Base-by-base conservation (phyloP, 2,329 filamentous ascomycete species). In the Botryosphaeria dothidea region DNA sequence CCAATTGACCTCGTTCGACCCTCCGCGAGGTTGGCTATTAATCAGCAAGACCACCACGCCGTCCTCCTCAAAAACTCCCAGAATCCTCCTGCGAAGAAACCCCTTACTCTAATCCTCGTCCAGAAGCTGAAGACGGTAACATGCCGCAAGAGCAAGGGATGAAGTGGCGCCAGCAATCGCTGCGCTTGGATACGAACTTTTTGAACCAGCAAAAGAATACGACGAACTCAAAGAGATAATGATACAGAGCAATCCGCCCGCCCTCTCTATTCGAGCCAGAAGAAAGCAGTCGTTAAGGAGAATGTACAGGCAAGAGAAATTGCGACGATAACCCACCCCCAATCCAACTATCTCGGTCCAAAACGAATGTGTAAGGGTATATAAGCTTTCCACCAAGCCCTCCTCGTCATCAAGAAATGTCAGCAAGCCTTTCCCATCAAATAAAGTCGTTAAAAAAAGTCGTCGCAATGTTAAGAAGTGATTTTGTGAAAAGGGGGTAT, bases 311-410 rank as follows among this genome's bases (percentile, higher is more conserved):
- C 17, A n/a, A 41, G 15, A 17, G 38, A 41, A 34, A 41, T 41
- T n/a, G 38, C 38, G 38, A 41, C 38, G 38, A 41, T 34, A 7
- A 41, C 9, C 9, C 9, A 4, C 15, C 38, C 38, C 38, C 11
- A 41, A n/a, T 41, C 38, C 38, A 4, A 17, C 6, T 41, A 17
- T 41, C 38, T n/a, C 38, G 17, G 38, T 13, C 38, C 4, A 36
- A 21, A 58, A 45, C 54, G 54, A 58, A 58, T 43, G 54, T 58
- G 34, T 41, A 52, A 34, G 34, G 54, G 34, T 43, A 45, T 27
- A 43, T 27, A n/a, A 48, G 13, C 23, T 27, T 41, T 21, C 49
- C 52, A 25, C 27, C 51, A 56, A 56, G n/a, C 23, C 54, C 54
- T 34, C 54, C 54, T 58, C 54, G 8, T 19, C 54, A 17, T 58